These are phyloP conservation scores for Pichia sp. DNA, from an alignment of 1,139 yeast genomes.

Conservation along the genomic window DNA sequence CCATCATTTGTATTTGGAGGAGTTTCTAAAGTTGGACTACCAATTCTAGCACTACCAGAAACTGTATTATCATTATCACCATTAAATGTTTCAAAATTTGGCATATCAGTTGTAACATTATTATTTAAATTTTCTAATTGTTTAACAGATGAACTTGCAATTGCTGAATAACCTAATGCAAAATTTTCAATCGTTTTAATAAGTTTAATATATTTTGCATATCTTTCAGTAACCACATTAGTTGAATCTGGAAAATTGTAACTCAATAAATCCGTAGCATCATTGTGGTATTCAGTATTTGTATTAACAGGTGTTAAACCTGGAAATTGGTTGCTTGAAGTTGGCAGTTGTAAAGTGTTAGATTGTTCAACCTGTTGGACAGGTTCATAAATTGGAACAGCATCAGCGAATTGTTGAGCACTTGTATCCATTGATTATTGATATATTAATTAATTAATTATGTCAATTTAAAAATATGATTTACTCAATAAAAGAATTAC, in stretches of 20 bases:
- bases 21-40: slow-evolving; percentile 14
- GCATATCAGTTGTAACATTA: slow-evolving; percentile 19
- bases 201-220: slow-evolving; percentile 28
- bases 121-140: slow-evolving; percentile 24
- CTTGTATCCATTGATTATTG: no score
- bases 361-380: neutral
- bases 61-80: slow-evolving; percentile 27
- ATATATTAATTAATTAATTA: no score
- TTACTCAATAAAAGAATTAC: no score
- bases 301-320: neutral
- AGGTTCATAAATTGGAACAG: no score
- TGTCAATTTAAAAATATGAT: no score
- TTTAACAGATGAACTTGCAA: slow-evolving; percentile 21
- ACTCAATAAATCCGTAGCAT: slow-evolving; percentile 13
- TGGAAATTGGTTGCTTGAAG: no score
- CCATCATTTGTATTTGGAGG: no score
- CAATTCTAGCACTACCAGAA: slow-evolving; percentile 22
- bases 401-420: no score
- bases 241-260: slow-evolving; percentile 24
- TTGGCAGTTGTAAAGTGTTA: neutral
- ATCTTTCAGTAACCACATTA: slow-evolving; percentile 25
- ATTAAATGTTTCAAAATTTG: slow-evolving; percentile 26
- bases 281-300: neutral
- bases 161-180: slow-evolving; percentile 22
- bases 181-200: slow-evolving; percentile 21